These are phyloP conservation scores for Septoria linicola DNA, from an alignment of 2,329 filamentous ascomycete species.

Conservation along the genomic window DNA sequence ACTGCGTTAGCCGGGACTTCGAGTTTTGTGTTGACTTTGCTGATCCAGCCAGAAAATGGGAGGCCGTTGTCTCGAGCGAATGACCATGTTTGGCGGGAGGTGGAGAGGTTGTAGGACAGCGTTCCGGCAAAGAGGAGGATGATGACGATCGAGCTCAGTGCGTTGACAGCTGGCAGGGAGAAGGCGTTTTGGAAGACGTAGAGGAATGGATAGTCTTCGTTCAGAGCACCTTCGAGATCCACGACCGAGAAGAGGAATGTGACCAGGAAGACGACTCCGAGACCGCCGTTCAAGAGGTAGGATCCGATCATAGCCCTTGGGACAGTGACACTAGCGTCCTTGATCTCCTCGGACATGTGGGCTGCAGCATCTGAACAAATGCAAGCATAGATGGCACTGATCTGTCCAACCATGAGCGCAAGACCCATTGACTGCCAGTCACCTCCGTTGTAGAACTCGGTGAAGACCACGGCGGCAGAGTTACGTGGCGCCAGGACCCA, in stretches of 20 bases:
- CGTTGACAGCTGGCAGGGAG: constrained; percentile 33
- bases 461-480: constrained; percentile 38
- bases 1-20: constrained; percentile 31
- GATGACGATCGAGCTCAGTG: constrained; percentile 27
- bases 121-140: constrained; percentile 29
- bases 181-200: constrained; percentile 33
- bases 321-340: constrained; percentile 34
- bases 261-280: constrained; percentile 38
- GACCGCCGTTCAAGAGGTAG: constrained; percentile 35
- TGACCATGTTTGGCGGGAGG: constrained; percentile 37
- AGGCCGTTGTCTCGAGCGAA: constrained; percentile 41
- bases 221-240: constrained; percentile 35
- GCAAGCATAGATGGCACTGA: constrained; percentile 32
- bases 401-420: constrained; percentile 37
- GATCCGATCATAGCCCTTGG: constrained; percentile 34
- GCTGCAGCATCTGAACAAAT: constrained; percentile 27
- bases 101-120: constrained; percentile 25
- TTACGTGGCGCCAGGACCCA: constrained; percentile 34
- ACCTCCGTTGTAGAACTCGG: constrained; percentile 40
- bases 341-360: constrained; percentile 35
- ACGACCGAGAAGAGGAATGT: constrained; percentile 37
- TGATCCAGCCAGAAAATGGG: constrained; percentile 27
- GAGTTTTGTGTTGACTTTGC: constrained; percentile 16
- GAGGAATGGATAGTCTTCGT: constrained; percentile 33
- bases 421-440: constrained; percentile 40